phyloP scores from a whole-genome alignment of 2,329 filamentous ascomycete species.

The Aspergillus sp. region DNA sequence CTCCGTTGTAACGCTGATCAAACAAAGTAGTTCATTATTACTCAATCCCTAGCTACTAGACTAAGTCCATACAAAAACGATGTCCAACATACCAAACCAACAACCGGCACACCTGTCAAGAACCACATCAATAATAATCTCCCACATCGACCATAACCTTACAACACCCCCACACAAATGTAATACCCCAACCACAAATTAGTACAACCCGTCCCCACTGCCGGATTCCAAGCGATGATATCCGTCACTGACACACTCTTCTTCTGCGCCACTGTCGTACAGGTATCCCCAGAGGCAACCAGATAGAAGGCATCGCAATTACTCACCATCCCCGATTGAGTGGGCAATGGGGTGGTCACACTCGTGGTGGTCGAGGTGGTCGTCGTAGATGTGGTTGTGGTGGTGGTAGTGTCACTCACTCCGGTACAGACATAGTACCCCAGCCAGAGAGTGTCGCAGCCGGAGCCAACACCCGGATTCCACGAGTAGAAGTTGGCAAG shows the following conservation, averaged over 20 bases:
- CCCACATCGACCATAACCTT: too few species aligned
- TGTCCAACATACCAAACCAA: too few species aligned
- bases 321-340: conserved; percentile 3
- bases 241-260: background rate
- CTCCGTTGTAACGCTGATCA: too few species aligned
- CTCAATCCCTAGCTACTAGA: too few species aligned
- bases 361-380: background rate
- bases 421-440: conserved; percentile 19
- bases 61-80: too few species aligned
- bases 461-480: conserved; percentile 10
- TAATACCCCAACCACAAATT: conserved; percentile 5
- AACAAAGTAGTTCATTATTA: too few species aligned
- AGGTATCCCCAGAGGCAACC: conserved; percentile 3
- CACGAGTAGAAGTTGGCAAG: conserved; percentile 14
- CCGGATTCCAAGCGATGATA: conserved; percentile 5
- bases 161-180: background rate
- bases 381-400: background rate
- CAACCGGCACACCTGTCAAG: too few species aligned
- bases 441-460: conserved; percentile 13
- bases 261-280: conserved; percentile 6
- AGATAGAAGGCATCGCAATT: conserved; percentile 4
- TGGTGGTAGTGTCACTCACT: conserved; percentile 1
- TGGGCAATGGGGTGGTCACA: background rate
- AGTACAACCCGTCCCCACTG: background rate
- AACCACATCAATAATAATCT: too few species aligned